Evolutionary conservation across 2,329 filamentous ascomycete genomes (phyloP).

Genomic region (Ophiognomonia clavigignenti-juglandacearum): DNA sequence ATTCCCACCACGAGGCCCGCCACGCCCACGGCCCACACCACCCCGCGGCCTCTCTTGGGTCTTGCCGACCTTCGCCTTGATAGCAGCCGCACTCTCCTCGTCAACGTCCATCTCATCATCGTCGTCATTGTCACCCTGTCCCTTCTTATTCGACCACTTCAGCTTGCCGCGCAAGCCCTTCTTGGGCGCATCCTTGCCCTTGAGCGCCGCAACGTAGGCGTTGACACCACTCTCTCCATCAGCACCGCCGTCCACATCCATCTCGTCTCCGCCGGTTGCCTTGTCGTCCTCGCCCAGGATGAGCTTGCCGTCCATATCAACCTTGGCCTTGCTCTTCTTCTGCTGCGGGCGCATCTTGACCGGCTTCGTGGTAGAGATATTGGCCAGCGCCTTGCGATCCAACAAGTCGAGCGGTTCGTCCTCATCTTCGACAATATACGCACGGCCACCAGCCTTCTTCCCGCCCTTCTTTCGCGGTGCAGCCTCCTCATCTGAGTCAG

Average conservation of each 20-base stretch:
- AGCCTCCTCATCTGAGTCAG: slow-evolving; percentile 46
- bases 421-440: slow-evolving; percentile 91
- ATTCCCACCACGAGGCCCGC: slow-evolving; percentile 29
- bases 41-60: slow-evolving; percentile 30
- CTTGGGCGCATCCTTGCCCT: slow-evolving; percentile 60
- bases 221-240: slow-evolving; percentile 55
- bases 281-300: slow-evolving; percentile 60
- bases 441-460: slow-evolving; percentile 48
- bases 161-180: slow-evolving; percentile 63
- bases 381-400: slow-evolving; percentile 81
- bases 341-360: slow-evolving; percentile 54
- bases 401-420: slow-evolving; percentile 93
- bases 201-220: slow-evolving; percentile 66
- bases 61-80: slow-evolving; percentile 39
- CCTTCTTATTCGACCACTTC: slow-evolving; percentile 64
- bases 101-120: slow-evolving; percentile 50
- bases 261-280: slow-evolving; percentile 32
- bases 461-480: slow-evolving; percentile 34
- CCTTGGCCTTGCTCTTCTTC: slow-evolving; percentile 58
- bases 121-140: slow-evolving; percentile 39
- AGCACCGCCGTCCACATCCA: slow-evolving; percentile 53
- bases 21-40: slow-evolving; percentile 28
- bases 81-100: slow-evolving; percentile 44
- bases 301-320: slow-evolving; percentile 74
- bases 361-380: slow-evolving; percentile 89